Evolutionary conservation across 306 rosid species (phyloP).

Genomic region (Prosopis cineraria): DNA sequence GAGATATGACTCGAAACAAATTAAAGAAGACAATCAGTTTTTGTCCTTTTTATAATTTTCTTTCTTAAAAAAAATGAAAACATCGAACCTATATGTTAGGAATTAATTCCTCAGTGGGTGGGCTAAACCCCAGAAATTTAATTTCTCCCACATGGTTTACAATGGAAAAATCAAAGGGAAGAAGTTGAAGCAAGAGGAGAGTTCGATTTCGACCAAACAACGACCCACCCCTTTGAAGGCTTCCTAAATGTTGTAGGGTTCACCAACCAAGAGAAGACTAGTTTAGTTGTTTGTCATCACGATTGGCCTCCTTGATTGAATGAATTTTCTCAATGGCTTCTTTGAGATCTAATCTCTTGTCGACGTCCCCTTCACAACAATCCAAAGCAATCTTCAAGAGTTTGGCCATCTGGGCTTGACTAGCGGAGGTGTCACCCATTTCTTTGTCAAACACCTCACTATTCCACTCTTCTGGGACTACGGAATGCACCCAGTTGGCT

Average conservation of each 20-base stretch:
- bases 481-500: slow-evolving; percentile 58
- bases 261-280: slow-evolving; percentile 30
- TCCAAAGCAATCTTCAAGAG: slow-evolving; percentile 67
- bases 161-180: not conserved
- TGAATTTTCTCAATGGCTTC: slow-evolving; percentile 65
- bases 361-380: slow-evolving; percentile 70
- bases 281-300: not conserved
- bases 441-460: slow-evolving; percentile 61
- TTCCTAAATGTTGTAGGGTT: slow-evolving; percentile 32
- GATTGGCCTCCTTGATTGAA: slow-evolving; percentile 50
- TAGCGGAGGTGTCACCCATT: slow-evolving; percentile 30
- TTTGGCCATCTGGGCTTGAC: slow-evolving; percentile 56
- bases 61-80: not conserved
- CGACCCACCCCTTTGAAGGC: slow-evolving; percentile 33
- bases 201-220: slow-evolving; percentile 37
- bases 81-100: not conserved
- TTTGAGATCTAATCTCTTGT: slow-evolving; percentile 66
- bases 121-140: not conserved
- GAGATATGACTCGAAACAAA: not conserved
- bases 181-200: slow-evolving; percentile 17
- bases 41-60: not conserved
- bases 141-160: not conserved
- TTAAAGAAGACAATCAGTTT: not conserved
- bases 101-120: not conserved
- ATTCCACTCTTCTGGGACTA: slow-evolving; percentile 51